Base-by-base conservation (phyloP, 2,329 filamentous ascomycete species). In the Ophiostoma quercus region DNA sequence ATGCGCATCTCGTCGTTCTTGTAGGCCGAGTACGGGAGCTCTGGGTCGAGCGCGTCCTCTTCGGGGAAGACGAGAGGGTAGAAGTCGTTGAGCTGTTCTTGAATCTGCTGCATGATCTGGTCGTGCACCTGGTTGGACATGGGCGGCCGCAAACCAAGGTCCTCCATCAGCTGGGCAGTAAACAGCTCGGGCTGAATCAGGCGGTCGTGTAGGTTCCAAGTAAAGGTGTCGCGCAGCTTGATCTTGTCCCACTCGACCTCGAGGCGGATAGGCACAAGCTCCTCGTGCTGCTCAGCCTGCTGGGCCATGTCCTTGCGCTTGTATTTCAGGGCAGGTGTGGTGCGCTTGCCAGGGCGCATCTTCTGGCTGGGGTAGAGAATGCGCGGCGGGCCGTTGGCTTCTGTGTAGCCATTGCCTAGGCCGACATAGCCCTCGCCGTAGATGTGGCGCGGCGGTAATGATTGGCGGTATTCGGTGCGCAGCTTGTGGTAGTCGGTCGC, bases 1-100 rank as follows among this genome's bases (percentile, higher is more conserved):
- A 99, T 91, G 67, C 95, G 90, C 94, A 99, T 97, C 81, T 99
- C 95, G 77, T 99, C 95, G 77, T 99, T 97, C 80, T 98, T 98
- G 82, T 97, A 97, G 7, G 95, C 94, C 54, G 86, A 89, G 77
- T 98, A 98, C 0, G 94, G 94, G 14, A 96, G 84, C 76, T 95
- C 90, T 1, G 93, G 91, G 76, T 99, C 94, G 66, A 97, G 84
- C 0, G 94, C 88, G 75, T 97, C 92, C 75, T 98, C 94, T 74
- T 96, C 90, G 67, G 94, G 90, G 77, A 89, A 95, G 32, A 95
- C 89, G 75, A 96, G 92, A 5, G 95, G 95, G 77, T 96, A 97
- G 78, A 92, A 98, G 78, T 98, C 95, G 75, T 89, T 88, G 67
- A 98, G 84, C 80, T 98, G 95, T 75, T 98, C 95, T 73, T 90